Conservation (phyloP, 805 yeast species). For the Suhomyces faveliae region DNA sequence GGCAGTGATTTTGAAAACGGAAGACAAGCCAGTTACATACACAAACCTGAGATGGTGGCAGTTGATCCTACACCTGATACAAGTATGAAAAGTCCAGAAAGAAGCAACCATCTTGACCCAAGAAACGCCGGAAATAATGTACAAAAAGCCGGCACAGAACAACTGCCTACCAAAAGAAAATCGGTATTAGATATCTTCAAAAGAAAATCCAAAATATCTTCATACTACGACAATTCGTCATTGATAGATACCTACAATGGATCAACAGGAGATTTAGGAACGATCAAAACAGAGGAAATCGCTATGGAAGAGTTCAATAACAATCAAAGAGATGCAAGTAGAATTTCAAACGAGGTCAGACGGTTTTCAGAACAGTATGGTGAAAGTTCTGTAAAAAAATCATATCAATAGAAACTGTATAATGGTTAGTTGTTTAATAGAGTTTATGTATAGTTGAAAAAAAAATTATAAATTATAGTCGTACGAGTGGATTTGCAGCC, state of each 20-base stretch:
- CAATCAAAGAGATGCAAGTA: constrained; percentile 20
- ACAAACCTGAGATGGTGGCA: neutral
- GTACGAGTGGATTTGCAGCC: neutral
- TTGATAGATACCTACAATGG: constrained; percentile 31
- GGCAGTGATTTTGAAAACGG: constrained; percentile 6
- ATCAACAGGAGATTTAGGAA: constrained; percentile 32
- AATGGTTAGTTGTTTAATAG: neutral
- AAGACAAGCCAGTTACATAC: neutral
- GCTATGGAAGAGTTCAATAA: constrained; percentile 43
- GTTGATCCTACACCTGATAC: neutral
- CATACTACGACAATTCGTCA: constrained; percentile 28
- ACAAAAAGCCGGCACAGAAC: neutral
- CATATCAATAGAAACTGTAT: neutral
- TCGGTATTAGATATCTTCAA: constrained; percentile 33
- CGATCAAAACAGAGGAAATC: constrained; percentile 50
- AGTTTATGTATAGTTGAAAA: too few species aligned
- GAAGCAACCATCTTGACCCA: constrained; percentile 1
- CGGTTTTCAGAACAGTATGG: constrained; percentile 4
- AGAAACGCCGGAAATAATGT: neutral
- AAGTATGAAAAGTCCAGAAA: neutral
- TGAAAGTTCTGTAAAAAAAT: neutral
- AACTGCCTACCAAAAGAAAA: constrained; percentile 25
- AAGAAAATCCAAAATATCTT: constrained; percentile 22
- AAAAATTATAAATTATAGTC: neutral
- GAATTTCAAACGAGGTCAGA: constrained; percentile 21